Base-by-base conservation (phyloP, 208 protist species). In the Porcisia deanei region DNA sequence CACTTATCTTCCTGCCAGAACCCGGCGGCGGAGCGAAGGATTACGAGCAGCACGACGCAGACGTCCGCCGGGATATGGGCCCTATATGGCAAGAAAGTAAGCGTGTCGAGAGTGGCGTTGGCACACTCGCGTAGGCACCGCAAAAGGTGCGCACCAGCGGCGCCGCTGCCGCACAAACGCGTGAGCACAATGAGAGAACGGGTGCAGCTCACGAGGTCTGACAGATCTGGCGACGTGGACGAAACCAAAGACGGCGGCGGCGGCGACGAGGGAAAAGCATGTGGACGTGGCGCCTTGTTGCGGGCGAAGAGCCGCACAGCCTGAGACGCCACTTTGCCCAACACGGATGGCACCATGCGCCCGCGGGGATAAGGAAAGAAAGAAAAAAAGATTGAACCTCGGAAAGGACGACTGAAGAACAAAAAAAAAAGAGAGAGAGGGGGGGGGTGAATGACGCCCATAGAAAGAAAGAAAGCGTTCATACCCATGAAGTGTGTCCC, bases 21-120 rank as follows among this genome's bases (percentile, higher is more conserved):
- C 41, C 34, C 53, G 7, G 60, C 30, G 9, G 71, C 67, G 52
- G 54, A 60, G 53, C 85, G 84, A 45, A 79, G 73, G 22, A 90
- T 72, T 5, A 78, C 73, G 52, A 94, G 74, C 37, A 91, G 54
- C 39, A 76, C 30, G 41, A 83, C 68, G 39, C 61, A 63, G 16
- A 88, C 77, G 3, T 89, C 86, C 1, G 84, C 67, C 12, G 69
- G 39, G 10, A 91, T 22, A 34, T 74, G 69, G 3, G 65, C 71
- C 6, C 71, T 65, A 1, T 60, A 4, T 2, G 85, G 85, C 34
- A 91, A 52, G 53, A 45, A 72, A 10, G 78, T 25, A 39, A 94
- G 63, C 16, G 67, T 12, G 14, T 71, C 30, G 60, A 85, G 76
- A 37, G 72, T 70, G 37, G 25, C 25, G 12, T 71, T 43, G 20